Evolutionary conservation across 352 stramenopile species (phyloP), one percentile per base, ranked within the genome.

Genomic region (Phytopythium ostracodes): DNA sequence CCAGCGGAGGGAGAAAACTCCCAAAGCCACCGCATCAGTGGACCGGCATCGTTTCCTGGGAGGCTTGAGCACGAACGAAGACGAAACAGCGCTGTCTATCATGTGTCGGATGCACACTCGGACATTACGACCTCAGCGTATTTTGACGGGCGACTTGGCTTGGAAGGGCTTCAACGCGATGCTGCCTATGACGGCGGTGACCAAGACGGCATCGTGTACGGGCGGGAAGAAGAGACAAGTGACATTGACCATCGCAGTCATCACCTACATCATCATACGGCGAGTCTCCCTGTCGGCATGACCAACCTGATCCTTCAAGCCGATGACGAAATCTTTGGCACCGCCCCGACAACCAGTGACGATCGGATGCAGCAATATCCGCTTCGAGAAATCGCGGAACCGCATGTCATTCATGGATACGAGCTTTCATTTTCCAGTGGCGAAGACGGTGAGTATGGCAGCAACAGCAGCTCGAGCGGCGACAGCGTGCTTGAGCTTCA

Each of bases 401-500:
- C 24, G 10, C 24, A 11, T 0, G 9, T 27, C 18, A 17, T 52
- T 12, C 55, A 38, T 6, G 55, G 40, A 12, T 60, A 52, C 40
- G 55, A 44, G 42, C 24, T 61, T 24, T 47, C 50, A 25, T 22
- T 58, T 47, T 65, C 38, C 9, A 35, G 53, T 11, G 24, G 44
- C 7, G 57, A 62, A 36, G 57, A 56, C 14, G 47, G 57, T 35
- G 60, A 61, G 18, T 52, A 57, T 14, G 60, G 67, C 22, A 62
- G 67, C 31, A 78, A 56, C 18, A 60, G 55, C 55, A 60, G 38
- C 35, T 77, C 68, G 63, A 67, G 75, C 17, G 70, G 51, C 49
- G 64, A 62, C 36, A 73, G 61, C 61, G 60, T 62, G 24, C 51
- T 79, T 11, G 67, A 77, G 18, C 24, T 75, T 1, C 71, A 80